These are phyloP conservation scores for Tolypocladium guangdongense DNA, from an alignment of 2,329 filamentous ascomycete genomes.

Conservation along the genomic window DNA sequence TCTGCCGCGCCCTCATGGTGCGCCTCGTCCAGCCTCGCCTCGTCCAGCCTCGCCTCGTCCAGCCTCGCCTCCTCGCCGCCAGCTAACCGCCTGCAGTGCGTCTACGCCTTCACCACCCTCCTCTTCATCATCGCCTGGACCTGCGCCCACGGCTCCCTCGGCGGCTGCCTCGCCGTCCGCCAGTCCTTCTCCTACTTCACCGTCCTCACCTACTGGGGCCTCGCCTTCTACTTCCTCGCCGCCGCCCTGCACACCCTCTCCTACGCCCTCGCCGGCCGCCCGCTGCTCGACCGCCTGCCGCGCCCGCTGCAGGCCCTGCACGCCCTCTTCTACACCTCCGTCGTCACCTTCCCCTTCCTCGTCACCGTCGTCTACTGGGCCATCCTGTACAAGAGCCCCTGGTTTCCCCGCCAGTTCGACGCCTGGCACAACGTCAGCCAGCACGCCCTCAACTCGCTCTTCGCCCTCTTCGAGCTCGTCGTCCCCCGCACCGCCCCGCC, in stretches of 20 bases:
- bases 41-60: too few species aligned
- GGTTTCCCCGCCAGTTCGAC: constrained; percentile 38
- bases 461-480: constrained; percentile 66
- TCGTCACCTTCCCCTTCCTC: constrained; percentile 54
- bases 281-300: constrained; percentile 49
- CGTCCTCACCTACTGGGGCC: constrained; percentile 68
- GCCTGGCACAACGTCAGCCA: constrained; percentile 60
- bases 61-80: neutral
- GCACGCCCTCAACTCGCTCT: constrained; percentile 63
- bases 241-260: constrained; percentile 57
- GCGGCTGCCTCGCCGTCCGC: constrained; percentile 34
- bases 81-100: constrained; percentile 20
- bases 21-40: too few species aligned
- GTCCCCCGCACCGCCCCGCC: constrained; percentile 53
- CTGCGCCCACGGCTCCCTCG: constrained; percentile 35
- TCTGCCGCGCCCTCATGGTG: constrained; percentile 38
- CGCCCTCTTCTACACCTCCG: constrained; percentile 49
- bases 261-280: constrained; percentile 45
- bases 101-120: constrained; percentile 61
- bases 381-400: constrained; percentile 41
- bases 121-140: constrained; percentile 60
- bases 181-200: constrained; percentile 74
- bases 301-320: constrained; percentile 54
- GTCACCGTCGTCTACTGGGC: constrained; percentile 64
- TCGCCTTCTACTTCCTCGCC: constrained; percentile 67